Evolutionary conservation across 2,329 filamentous ascomycete species (phyloP).

Genomic region (Arachnopeziza araneosa): DNA sequence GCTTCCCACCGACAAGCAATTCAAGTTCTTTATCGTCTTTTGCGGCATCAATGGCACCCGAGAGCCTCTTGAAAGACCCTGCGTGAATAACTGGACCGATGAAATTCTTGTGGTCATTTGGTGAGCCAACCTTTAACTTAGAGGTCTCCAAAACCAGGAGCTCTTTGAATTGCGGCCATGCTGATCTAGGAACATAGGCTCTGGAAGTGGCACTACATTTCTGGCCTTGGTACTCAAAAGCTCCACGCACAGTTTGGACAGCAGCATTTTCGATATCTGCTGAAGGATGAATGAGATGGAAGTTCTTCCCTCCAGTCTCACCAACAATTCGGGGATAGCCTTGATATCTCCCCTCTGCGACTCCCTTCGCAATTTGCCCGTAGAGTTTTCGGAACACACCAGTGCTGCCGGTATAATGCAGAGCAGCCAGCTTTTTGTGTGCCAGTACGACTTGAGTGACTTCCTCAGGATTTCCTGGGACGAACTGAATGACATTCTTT

Average conservation of each 20-base stretch:
- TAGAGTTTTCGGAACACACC: constrained; percentile 86
- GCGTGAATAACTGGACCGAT: constrained; percentile 84
- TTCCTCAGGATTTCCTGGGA: constrained; percentile 80
- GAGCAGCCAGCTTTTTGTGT: constrained; percentile 77
- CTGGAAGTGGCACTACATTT: constrained; percentile 86
- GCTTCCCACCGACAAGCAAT: constrained; percentile 68
- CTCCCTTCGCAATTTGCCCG: constrained; percentile 75
- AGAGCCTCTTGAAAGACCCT: constrained; percentile 74
- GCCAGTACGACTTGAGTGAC: constrained; percentile 72
- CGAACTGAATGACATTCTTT: constrained; percentile 85
- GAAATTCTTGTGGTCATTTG: constrained; percentile 67
- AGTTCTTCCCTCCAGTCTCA: constrained; percentile 92
- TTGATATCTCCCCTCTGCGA: constrained; percentile 74
- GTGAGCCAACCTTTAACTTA: constrained; percentile 64
- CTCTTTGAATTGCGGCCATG: constrained; percentile 67
- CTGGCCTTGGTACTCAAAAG: constrained; percentile 88
- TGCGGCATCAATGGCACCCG: constrained; percentile 71
- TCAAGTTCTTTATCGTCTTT: constrained; percentile 68
- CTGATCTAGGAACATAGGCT: constrained; percentile 68
- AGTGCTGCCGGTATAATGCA: constrained; percentile 93
- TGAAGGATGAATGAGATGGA: constrained; percentile 73
- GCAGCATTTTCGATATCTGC: constrained; percentile 76
- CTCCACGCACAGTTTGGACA: constrained; percentile 76
- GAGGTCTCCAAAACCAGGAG: constrained; percentile 62
- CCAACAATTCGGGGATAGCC: constrained; percentile 86